Evolutionary conservation across 2,329 filamentous ascomycete genomes (phyloP).

Genomic region (Mycosphaerelloides madeirae): DNA sequence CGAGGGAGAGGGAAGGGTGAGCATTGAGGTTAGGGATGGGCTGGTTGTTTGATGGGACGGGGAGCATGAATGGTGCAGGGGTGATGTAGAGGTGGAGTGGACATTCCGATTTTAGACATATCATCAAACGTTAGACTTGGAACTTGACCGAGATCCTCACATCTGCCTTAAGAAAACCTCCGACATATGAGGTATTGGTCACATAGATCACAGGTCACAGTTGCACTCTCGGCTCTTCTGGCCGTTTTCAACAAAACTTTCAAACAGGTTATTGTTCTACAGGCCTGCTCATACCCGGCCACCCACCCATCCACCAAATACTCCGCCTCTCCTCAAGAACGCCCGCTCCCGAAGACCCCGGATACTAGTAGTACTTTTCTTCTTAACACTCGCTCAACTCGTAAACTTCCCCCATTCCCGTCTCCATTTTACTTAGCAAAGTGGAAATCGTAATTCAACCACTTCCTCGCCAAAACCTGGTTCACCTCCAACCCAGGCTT

Average conservation of each 20-base stretch:
- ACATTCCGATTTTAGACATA: not conserved
- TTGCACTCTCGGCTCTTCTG: no score
- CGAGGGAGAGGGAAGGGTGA: conserved; percentile 54
- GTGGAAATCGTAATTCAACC: conserved; percentile 95
- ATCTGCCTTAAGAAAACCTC: not conserved
- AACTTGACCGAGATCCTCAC: not conserved
- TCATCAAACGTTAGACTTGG: not conserved
- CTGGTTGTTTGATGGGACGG: conserved; percentile 31
- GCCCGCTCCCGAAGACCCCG: no score
- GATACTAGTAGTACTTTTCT: not conserved
- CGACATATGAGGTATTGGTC: no score
- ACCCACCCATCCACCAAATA: no score
- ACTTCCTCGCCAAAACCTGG: conserved; percentile 79
- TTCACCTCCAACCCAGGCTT: conserved; percentile 79
- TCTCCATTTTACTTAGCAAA: conserved; percentile 93
- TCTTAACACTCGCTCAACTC: not conserved
- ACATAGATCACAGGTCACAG: no score
- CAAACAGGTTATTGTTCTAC: no score
- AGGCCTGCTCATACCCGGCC: no score
- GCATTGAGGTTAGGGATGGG: conserved; percentile 63
- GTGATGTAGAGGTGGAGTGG: not conserved
- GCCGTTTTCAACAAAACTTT: no score
- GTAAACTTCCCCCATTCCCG: no score
- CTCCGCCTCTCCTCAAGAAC: no score
- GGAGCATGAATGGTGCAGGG: not conserved